These are phyloP conservation scores for Phytophthora lateralis DNA, from an alignment of 352 stramenopile genomes.

Conservation along the genomic window DNA sequence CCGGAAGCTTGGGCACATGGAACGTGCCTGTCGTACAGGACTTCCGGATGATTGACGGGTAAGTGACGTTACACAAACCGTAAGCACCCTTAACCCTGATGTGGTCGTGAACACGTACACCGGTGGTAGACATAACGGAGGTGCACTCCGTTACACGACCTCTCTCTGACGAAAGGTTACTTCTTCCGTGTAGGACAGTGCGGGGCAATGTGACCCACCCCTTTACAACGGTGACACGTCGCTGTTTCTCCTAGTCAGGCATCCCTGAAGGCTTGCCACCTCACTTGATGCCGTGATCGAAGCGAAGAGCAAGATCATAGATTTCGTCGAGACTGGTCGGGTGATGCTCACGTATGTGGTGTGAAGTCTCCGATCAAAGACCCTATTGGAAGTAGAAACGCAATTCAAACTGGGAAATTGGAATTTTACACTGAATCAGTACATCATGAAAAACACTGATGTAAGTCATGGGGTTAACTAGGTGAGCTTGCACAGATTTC, in stretches of 20 bases:
- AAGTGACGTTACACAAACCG: too few relatives aligned
- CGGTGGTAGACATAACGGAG: too few relatives aligned
- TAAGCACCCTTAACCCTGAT: too few relatives aligned
- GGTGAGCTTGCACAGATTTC: not conserved
- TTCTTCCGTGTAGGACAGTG: not conserved
- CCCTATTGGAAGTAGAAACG: constrained; percentile 6
- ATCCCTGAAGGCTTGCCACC: not conserved
- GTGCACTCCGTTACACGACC: not conserved
- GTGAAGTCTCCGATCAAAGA: not conserved
- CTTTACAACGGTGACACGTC: not conserved
- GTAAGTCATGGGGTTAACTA: constrained; percentile 4
- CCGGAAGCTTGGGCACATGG: too few relatives aligned
- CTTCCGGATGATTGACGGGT: too few relatives aligned
- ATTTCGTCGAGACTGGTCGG: too few relatives aligned
- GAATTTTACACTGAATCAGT: not conserved
- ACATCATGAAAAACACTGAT: not conserved
- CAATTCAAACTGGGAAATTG: not conserved
- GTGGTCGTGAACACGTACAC: too few relatives aligned
- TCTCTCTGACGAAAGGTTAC: constrained; percentile 8
- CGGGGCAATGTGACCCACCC: constrained; percentile 4
- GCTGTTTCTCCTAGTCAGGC: too few relatives aligned
- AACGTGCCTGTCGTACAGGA: too few relatives aligned
- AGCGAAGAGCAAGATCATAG: not conserved
- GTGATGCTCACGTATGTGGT: not conserved
- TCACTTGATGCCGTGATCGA: not conserved